Evolutionary conservation across 345 rosid genomes (phyloP), one percentile per base, ranked within the genome.

Genomic region (Syzygium oleosum): DNA sequence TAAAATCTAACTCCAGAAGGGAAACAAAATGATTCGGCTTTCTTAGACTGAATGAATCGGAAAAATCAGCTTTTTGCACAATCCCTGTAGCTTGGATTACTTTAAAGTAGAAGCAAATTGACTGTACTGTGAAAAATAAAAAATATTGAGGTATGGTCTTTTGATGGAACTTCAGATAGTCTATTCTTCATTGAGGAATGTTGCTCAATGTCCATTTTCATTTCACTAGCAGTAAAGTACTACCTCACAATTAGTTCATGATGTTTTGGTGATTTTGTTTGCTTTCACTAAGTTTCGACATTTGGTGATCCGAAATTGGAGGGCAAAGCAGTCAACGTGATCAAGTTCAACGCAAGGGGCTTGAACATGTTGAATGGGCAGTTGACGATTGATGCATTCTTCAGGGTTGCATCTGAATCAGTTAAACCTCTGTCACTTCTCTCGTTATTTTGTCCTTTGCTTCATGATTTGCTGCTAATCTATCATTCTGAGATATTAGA

Each of bases 281-380:
- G n/a, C 34, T 87, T 85, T 86, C 34, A 88, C 90, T 92, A 85
- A 91, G 61, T 87, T 85, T 89, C 56, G 23, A 84, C 84, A 5
- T 91, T 91, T 89, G 78, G 51, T 89, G 87, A 84, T 90, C 91
- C 87, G 34, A 87, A 85, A 91, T 92, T 92, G 90, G 94, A 96
- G 99, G 96, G 97, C 77, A 96, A 96, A 95, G 98, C 98, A 88
- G 96, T 94, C 84, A 95, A 96, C 86, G 94, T 96, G 90, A 95
- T 97, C 86, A 93, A 95, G 92, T 97, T 97, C 92, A 94, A 93
- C 88, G 98, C 92, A 34, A 93, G 94, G 73, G 99, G 98, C 85
- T 73, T 96, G 90, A 96, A 91, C 89, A 77, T 95, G 91, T 91
- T 92, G 61, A 94, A 93, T 55, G 99, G 99, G 87, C 91, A 95